A percentile compares a stretch with the other conserved stretches of the same genome.
These are phyloP conservation scores for Przewalskia tangutica DNA, from an alignment of 257 asterid genomes.

Conservation along the genomic window DNA sequence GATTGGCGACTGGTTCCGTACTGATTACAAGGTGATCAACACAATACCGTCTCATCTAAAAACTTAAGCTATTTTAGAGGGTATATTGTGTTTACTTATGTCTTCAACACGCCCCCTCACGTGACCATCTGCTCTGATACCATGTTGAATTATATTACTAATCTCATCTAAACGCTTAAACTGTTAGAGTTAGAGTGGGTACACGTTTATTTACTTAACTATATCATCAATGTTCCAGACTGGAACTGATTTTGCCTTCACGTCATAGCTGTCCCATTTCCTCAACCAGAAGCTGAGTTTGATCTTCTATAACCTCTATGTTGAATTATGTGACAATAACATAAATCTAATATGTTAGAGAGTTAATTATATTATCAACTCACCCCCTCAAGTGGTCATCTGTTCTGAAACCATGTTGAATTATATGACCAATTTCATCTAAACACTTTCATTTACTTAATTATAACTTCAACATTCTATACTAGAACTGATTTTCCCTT, in stretches of 20 bases:
- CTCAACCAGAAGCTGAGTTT: no score
- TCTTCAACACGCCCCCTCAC: background rate
- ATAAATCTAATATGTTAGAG: no score
- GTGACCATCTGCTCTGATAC: background rate
- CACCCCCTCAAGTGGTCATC: background rate
- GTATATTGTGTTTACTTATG: background rate
- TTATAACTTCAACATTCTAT: background rate
- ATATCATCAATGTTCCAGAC: background rate
- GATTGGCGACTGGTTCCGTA: slow-evolving; percentile 38
- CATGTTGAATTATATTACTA: background rate
- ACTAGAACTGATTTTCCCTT: background rate
- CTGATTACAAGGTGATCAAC: slow-evolving; percentile 20
- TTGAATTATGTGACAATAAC: no score
- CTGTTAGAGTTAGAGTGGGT: background rate
- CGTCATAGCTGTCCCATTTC: no score
- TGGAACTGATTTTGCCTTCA: background rate
- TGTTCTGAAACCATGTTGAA: background rate
- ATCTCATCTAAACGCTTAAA: background rate
- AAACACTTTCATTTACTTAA: background rate
- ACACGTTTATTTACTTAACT: background rate
- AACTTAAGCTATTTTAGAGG: background rate
- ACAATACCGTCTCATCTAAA: background rate
- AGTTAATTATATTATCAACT: background rate
- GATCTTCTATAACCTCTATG: no score
- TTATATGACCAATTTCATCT: background rate